A percentile compares a stretch with the other conserved stretches of the same genome.
phyloP scores from a whole-genome alignment of 1,284 basidiomycete species.

The Garcileccinum viscosum region DNA sequence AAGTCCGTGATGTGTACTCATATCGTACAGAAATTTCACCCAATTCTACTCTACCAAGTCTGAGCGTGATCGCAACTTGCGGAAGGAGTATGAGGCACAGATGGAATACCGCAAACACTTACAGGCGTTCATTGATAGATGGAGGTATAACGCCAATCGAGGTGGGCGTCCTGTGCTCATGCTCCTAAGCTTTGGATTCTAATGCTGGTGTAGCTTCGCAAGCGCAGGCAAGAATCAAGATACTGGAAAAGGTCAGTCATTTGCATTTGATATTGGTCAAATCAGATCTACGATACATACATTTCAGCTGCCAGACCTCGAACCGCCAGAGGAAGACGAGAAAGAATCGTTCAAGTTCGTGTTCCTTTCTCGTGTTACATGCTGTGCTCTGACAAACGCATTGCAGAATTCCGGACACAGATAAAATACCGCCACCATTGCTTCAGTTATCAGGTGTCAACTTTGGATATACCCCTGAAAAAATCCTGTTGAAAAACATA shows the following conservation, averaged over 20 bases:
- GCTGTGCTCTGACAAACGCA: slow-evolving; percentile 5
- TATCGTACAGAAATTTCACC: slow-evolving; percentile 84
- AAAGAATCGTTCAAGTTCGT: slow-evolving; percentile 85
- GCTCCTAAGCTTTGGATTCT: not conserved
- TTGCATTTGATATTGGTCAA: not conserved
- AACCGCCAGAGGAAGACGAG: slow-evolving; percentile 90
- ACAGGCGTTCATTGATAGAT: slow-evolving; percentile 97
- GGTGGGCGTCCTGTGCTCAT: slow-evolving; percentile 44
- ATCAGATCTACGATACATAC: not conserved
- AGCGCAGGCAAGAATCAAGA: slow-evolving; percentile 97
- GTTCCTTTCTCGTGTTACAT: not conserved
- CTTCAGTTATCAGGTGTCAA: slow-evolving; percentile 91
- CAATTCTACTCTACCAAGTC: slow-evolving; percentile 99
- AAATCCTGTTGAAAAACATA: slow-evolving; percentile 79
- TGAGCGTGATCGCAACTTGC: slow-evolving; percentile 90
- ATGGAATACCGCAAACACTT: slow-evolving; percentile 94
- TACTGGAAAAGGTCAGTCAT: slow-evolving; percentile 83
- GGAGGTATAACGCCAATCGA: slow-evolving; percentile 94
- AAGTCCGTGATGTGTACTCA: not conserved
- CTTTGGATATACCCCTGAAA: slow-evolving; percentile 89
- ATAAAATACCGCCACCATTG: slow-evolving; percentile 97
- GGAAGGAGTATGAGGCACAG: slow-evolving; percentile 95
- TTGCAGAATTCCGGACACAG: slow-evolving; percentile 84
- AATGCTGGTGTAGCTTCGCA: slow-evolving; percentile 68
- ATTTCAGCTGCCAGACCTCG: slow-evolving; percentile 82